phyloP scores from a whole-genome alignment of 2,329 filamentous ascomycete species.

The Biscogniauxia sp. region DNA sequence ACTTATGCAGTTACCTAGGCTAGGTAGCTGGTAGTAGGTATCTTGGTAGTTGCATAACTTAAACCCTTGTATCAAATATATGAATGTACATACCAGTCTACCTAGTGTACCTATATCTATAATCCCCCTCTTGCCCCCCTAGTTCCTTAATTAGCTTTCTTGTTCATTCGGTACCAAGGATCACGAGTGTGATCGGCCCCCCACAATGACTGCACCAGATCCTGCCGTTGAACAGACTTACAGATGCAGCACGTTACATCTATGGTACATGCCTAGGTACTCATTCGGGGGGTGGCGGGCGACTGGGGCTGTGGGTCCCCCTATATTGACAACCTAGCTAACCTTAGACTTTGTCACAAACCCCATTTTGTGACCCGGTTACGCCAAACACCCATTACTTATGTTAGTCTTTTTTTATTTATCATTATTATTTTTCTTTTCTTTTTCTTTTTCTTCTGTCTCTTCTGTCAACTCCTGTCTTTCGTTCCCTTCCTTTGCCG shows the following conservation, averaged over 20 bases:
- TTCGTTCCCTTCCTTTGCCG: neutral
- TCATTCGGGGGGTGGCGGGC: slow-evolving; percentile 20
- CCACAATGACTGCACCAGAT: slow-evolving; percentile 26
- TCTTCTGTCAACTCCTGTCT: neutral
- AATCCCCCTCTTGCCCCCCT: neutral
- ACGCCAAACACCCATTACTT: slow-evolving; percentile 11
- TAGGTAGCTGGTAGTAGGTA: too few relatives aligned
- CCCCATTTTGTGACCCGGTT: slow-evolving; percentile 22
- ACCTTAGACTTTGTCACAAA: slow-evolving; percentile 17
- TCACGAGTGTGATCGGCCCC: slow-evolving; percentile 26
- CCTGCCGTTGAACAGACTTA: slow-evolving; percentile 23
- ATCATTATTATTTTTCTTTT: slow-evolving; percentile 6
- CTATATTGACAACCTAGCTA: slow-evolving; percentile 2
- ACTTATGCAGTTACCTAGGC: too few relatives aligned
- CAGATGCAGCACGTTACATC: slow-evolving; percentile 4
- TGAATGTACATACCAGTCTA: neutral
- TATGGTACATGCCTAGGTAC: neutral
- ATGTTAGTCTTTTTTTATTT: slow-evolving; percentile 8
- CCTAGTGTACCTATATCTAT: too few relatives aligned
- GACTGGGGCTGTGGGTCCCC: slow-evolving; percentile 9
- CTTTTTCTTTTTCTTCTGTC: slow-evolving; percentile 3
- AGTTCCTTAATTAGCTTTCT: slow-evolving; percentile 9
- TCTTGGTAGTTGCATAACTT: too few relatives aligned
- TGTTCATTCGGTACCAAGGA: slow-evolving; percentile 19
- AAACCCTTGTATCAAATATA: neutral